Conservation (phyloP, 169 alveolate genomes). For the Cryptosporidium meleagridis region DNA sequence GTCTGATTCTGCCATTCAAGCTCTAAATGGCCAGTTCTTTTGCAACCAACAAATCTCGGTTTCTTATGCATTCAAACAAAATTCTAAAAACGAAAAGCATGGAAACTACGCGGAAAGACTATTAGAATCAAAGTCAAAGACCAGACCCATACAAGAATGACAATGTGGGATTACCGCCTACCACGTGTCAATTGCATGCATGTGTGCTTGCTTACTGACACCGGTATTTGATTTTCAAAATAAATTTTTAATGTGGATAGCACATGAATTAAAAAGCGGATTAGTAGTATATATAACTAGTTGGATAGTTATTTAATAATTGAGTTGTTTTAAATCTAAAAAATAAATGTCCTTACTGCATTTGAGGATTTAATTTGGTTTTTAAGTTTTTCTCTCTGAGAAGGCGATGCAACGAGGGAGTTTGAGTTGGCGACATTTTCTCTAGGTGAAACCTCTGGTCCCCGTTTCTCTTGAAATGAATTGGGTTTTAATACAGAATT, state of each 20-base stretch:
- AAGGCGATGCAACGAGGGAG: neutral
- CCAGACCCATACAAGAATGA: neutral
- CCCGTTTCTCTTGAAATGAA: constrained; percentile 1
- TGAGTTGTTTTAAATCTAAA: neutral
- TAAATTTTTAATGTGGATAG: neutral
- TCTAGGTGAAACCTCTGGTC: neutral
- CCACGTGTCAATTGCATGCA: neutral
- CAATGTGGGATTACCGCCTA: neutral
- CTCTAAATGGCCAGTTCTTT: constrained; percentile 95
- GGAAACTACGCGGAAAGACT: constrained; percentile 87
- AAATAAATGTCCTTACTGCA: neutral
- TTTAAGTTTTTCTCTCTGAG: neutral
- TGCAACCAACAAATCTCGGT: constrained; percentile 96
- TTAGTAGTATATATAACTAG: neutral
- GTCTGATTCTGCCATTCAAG: constrained; percentile 97
- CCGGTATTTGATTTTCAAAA: neutral
- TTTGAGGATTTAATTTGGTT: neutral
- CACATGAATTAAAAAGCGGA: neutral
- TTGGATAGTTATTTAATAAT: neutral
- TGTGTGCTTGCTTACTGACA: neutral
- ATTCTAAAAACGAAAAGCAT: constrained; percentile 91
- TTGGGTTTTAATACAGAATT: neutral
- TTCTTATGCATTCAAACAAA: constrained; percentile 97
- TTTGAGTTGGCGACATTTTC: neutral
- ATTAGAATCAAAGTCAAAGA: constrained; percentile 75